A percentile compares a stretch with the other conserved stretches of the same genome.
These are phyloP conservation scores for Xylariaceae sp. DNA, from an alignment of 2,329 filamentous ascomycete species.

Conservation along the genomic window DNA sequence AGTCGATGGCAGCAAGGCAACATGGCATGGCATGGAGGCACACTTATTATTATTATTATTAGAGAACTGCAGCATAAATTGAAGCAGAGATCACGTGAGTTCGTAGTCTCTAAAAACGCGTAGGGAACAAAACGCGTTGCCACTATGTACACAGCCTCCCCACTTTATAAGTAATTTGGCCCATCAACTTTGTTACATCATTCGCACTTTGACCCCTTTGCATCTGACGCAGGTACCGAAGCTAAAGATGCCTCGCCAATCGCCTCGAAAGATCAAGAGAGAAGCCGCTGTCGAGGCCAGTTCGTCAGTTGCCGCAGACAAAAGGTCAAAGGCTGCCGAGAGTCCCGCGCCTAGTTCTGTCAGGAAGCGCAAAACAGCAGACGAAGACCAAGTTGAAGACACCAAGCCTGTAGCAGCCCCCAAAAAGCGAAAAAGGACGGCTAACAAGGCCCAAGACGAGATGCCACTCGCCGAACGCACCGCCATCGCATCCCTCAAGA, in stretches of 20 bases:
- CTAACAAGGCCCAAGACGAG: conserved; percentile 37
- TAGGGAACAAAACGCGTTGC: too few relatives aligned
- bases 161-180: too few relatives aligned
- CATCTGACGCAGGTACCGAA: not conserved
- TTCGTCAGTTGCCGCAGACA: conserved; percentile 20
- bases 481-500: conserved; percentile 56
- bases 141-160: too few relatives aligned
- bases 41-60: too few relatives aligned
- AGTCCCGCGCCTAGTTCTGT: conserved; percentile 11
- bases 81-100: too few relatives aligned
- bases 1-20: too few relatives aligned
- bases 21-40: too few relatives aligned
- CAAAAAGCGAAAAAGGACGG: conserved; percentile 42
- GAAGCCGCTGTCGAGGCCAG: conserved; percentile 10
- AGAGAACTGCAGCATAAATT: too few relatives aligned
- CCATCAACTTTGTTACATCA: too few relatives aligned
- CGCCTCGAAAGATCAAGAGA: conserved; percentile 9
- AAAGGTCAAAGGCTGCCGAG: conserved; percentile 21
- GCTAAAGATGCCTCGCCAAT: conserved; percentile 17
- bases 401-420: conserved; percentile 9
- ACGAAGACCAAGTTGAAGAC: conserved; percentile 25
- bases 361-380: conserved; percentile 42
- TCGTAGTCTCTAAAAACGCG: too few relatives aligned
- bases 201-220: too few relatives aligned
- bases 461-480: conserved; percentile 70